Evolutionary conservation across 768 basidiomycete species (phyloP), one percentile per base, ranked within the genome.

Genomic region (Hygrophoropsis aurantiaca): DNA sequence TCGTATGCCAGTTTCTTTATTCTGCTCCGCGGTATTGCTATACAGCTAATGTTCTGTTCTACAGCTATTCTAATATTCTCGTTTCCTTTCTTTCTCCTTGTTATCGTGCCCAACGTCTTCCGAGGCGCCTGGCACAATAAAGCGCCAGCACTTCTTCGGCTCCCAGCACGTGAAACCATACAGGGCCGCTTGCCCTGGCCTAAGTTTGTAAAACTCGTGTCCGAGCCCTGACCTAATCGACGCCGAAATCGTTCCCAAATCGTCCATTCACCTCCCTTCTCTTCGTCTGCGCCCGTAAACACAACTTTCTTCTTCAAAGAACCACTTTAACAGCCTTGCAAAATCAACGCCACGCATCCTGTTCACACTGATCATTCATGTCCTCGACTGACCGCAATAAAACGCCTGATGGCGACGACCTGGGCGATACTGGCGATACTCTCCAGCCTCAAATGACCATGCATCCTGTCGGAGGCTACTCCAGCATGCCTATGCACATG

Each of bases 401-500:
- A 52, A 66, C 61, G 53, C 67, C 68, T 52, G 71, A 73, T 58
- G 62, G 58, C 65, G 71, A 75, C 46, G 68, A 71, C 58, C 56
- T 66, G 49, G 40, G 64, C 44, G 65, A 67, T 52, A 26, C 61
- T 11, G 60, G 59, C 51, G 62, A 64, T 50, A 53, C 54, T 27
- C 62, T 71, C 46, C 74, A 76, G 48, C 71, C 75, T n/a, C 67
- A 71, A 59, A 68, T 76, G 74, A 69, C 75, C 26, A 74, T 77
- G 53, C 79, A 78, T 59, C 73, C 78, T 47, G 70, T 74, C 58
- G 65, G 60, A 44, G 61, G 74, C 36, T 77, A 79, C 63, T 73
- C 74, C 19, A 68, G 70, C 55, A 71, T 80, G 66, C 79, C 75
- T 30, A 78, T 83, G 75, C 84, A 84, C 64, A 82, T 87, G 74